Base-by-base conservation (phyloP, 805 yeast species). In the Sungouiozyma ichnusensis region DNA sequence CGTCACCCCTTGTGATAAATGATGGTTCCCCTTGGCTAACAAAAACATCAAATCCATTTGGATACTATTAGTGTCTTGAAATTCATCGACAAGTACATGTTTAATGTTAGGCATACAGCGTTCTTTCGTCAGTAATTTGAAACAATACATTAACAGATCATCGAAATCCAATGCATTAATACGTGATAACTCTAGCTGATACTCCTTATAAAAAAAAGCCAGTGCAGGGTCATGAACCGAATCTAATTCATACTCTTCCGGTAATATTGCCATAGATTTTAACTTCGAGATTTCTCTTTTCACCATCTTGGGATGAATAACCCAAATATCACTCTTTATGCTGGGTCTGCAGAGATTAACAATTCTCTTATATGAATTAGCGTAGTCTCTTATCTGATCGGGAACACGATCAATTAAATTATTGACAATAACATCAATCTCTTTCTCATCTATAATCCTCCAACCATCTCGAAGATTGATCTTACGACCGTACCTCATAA, bases 61-160 rank as follows among this genome's bases (percentile, higher is more conserved):
- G 15, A 86, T 69, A 31, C 67, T 67, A 51, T 83, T 85, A 0
- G 97, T 87, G 53, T 92, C 98, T 63, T 90, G 97, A 53, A 87
- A 90, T 62, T 90, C 98, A 63, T 90, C 98, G 5, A 92, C 85
- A 16, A 90, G 65, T 0, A 87, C 86, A 52, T 86, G 92, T 47
- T 75, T 66, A 3, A 82, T 62, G 39, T 66, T 62, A 2, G 66
- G 65, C 20, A 79, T 61, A 20, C 76, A 72, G 0, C 73, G 64
- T 29, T 54, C 52, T 24, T 59, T 48, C 0, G 63, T 46, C 13
- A 88, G 55, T 9, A 88, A 63, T 14, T 64, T 60, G 45, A 67
- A 64, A 17, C 86, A 71, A 35, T 66, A 60, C 35, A 85, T 53
- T 24, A 92, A 64, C 41, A 92, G 68, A 55, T 87, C 96, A 57